Evolutionary conservation across 1,284 basidiomycete genomes (phyloP).

Genomic region (Sanghuangporus sanghuang): DNA sequence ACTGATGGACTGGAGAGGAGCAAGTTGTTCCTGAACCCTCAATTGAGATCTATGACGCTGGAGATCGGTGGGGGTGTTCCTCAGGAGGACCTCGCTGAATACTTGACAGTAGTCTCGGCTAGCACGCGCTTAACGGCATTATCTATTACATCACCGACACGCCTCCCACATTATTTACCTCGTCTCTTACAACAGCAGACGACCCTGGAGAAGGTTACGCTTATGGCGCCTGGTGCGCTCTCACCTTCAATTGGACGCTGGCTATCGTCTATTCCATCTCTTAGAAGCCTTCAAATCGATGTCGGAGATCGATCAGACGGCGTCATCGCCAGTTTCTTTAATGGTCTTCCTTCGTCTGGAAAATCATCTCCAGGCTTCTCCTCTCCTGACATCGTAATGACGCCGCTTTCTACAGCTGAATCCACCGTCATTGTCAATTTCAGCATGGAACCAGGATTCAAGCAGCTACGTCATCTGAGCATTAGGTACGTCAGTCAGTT

Average conservation of each 20-base stretch:
- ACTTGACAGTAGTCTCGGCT: constrained; percentile 57
- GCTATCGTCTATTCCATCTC: constrained; percentile 51
- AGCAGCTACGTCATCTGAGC: constrained; percentile 51
- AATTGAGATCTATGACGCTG: constrained; percentile 51
- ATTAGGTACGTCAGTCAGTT: constrained; percentile 30
- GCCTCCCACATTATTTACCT: constrained; percentile 64
- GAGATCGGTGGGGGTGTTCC: constrained; percentile 52
- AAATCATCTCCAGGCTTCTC: constrained; percentile 54
- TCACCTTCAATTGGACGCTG: constrained; percentile 63
- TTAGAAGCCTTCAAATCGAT: constrained; percentile 63
- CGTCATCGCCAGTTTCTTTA: constrained; percentile 72
- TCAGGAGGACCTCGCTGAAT: constrained; percentile 44
- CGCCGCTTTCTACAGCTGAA: constrained; percentile 67
- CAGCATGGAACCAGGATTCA: constrained; percentile 39
- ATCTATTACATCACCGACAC: constrained; percentile 60
- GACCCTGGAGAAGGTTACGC: constrained; percentile 51
- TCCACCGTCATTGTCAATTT: constrained; percentile 14
- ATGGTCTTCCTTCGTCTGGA: constrained; percentile 39
- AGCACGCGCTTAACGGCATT: constrained; percentile 58
- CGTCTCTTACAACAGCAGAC: constrained; percentile 55
- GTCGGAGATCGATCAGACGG: constrained; percentile 59
- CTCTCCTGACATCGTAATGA: constrained; percentile 58
- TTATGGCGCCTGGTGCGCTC: constrained; percentile 67
- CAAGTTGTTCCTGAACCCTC: constrained; percentile 56
- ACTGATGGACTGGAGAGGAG: constrained; percentile 57